Base-by-base conservation (phyloP, 495 filamentous ascomycete species). In the Thermothielavioides terrestris region DNA sequence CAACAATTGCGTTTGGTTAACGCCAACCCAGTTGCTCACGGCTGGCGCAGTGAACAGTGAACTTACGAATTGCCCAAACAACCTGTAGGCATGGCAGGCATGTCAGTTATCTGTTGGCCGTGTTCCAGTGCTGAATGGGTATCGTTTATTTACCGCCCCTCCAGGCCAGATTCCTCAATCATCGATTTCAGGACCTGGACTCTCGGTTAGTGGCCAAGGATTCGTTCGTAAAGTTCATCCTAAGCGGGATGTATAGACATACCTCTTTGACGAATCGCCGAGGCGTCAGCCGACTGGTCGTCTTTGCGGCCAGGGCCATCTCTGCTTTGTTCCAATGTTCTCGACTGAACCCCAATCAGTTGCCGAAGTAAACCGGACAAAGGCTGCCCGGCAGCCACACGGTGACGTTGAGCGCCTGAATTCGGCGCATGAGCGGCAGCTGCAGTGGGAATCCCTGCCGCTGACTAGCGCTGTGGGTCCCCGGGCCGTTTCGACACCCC, bases 181-280 rank as follows among this genome's bases (percentile, higher is more conserved):
- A 94, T 91, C n/a, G 84, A 84, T 65, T 85, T 82, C 74, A 83
- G 76, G 21, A 90, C 86, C 85, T 89, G 30, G 2, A 15, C 47
- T 5, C 21, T 30, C 21, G 32, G 21, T 35, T 18, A 10, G 15
- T 0, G 0, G 3, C n/a, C n/a, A 17, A 4, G n/a, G 20, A n/a
- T 31, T 22, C 8, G 15, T 23, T 20, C 11, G 0, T 17, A 32
- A 9, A 43, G 4, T 5, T 43, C 17, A 4, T 9, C n/a, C 4
- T 14, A 28, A 26, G 4, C 4, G 22, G 17, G 36, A 25, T 9
- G n/a, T 21, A 30, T 6, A 23, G 10, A 58, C 68, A 46, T 46
- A 71, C 71, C 18, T 68, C 62, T 57, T 57, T 57, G 10, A 74
- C 71, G 45, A 74, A 73, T 51, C 53, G 59, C 15, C 53, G 30